Evolutionary conservation across 345 rosid genomes (phyloP).

Genomic region (Arabidopsis thaliana): DNA sequence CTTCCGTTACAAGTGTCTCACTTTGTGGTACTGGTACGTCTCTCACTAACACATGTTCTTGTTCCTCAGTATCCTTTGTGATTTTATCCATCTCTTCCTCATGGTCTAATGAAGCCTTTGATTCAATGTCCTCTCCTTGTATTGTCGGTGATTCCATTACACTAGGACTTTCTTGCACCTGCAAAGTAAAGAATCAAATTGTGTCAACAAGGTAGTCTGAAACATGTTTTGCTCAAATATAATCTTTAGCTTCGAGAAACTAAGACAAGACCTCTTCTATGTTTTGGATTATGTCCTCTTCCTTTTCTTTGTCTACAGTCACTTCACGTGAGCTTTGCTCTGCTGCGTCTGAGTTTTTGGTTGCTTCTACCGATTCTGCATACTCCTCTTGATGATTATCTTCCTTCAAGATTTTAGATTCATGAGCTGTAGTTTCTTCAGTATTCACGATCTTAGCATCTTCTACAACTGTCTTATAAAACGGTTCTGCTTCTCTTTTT

Average conservation of each 20-base stretch:
- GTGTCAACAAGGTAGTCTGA: neutral
- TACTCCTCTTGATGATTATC: neutral
- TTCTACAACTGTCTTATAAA: neutral
- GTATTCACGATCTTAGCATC: too few species aligned
- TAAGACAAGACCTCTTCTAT: conserved; percentile 4
- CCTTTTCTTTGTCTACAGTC: neutral
- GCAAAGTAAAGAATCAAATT: neutral
- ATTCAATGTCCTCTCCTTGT: conserved; percentile 8
- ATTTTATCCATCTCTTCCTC: neutral
- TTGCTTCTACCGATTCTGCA: neutral
- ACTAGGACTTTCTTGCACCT: conserved; percentile 4
- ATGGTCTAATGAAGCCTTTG: neutral
- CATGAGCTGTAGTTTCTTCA: too few species aligned
- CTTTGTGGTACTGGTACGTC: conserved; percentile 20
- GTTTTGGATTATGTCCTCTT: neutral
- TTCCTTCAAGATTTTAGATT: too few species aligned
- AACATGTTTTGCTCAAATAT: neutral
- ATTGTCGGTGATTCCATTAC: neutral
- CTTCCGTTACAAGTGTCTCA: conserved; percentile 6
- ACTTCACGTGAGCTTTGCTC: conserved; percentile 18
- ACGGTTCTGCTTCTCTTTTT: neutral
- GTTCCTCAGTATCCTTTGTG: conserved; percentile 7
- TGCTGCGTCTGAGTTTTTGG: neutral
- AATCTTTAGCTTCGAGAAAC: neutral
- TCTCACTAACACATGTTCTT: conserved; percentile 31